A percentile compares a stretch with the other conserved stretches of the same genome.
Conservation (phyloP, 2,329 filamentous ascomycete species). For the Diaporthe velutina region DNA sequence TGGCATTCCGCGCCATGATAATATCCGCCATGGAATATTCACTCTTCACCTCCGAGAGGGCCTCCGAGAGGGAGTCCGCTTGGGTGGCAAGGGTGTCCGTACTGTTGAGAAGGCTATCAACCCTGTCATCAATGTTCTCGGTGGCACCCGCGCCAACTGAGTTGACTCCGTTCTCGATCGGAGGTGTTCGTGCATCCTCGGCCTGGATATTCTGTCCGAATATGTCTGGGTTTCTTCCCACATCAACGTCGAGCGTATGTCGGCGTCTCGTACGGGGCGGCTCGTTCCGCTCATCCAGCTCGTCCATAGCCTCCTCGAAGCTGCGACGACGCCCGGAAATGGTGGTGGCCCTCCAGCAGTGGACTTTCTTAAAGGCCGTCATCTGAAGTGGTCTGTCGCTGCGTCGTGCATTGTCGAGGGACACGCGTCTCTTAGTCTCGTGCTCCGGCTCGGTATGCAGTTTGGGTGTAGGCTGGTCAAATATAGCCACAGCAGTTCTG, state of each 20-base stretch:
- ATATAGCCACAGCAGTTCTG: conserved; percentile 40
- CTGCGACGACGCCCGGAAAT: conserved; percentile 47
- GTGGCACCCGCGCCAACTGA: background rate
- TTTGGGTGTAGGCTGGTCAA: conserved; percentile 46
- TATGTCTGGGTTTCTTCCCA: conserved; percentile 50
- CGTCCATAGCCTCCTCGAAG: conserved; percentile 28
- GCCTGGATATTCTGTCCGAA: conserved; percentile 43
- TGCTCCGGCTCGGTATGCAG: conserved; percentile 43
- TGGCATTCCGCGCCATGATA: background rate
- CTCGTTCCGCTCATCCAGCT: background rate
- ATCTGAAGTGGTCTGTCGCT: conserved; percentile 44
- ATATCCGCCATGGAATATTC: background rate
- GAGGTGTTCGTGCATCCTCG: background rate
- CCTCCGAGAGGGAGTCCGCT: background rate
- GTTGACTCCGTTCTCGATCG: background rate
- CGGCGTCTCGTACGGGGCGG: conserved; percentile 40
- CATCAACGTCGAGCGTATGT: conserved; percentile 48
- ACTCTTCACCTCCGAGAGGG: background rate
- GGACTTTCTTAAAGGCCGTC: conserved; percentile 13
- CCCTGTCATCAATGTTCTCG: background rate
- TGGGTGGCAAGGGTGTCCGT: background rate
- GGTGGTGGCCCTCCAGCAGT: conserved; percentile 32
- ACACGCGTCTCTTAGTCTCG: conserved; percentile 47
- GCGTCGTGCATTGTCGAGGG: conserved; percentile 46
- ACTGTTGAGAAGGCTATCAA: background rate